A percentile compares a stretch with the other conserved stretches of the same genome.
Conservation (phyloP, 2,329 filamentous ascomycete genomes). For the Mollisia scopiformis region DNA sequence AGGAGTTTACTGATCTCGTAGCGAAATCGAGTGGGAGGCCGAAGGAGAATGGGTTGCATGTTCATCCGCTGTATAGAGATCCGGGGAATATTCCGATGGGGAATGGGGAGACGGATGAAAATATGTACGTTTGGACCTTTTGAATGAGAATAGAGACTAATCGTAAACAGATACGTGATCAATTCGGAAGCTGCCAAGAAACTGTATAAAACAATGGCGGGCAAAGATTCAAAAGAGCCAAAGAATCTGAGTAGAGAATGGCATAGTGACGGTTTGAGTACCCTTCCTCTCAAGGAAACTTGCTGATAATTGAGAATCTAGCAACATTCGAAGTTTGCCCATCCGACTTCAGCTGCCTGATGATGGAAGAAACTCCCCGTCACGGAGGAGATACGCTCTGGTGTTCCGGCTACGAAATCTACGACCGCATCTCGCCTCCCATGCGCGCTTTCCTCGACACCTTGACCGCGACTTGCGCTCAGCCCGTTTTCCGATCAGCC, state of each 20-base stretch:
- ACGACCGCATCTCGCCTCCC: slow-evolving; percentile 60
- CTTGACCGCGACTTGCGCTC: slow-evolving; percentile 55
- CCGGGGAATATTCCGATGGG: slow-evolving; percentile 42
- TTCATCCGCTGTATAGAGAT: slow-evolving; percentile 44
- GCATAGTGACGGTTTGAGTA: slow-evolving; percentile 39
- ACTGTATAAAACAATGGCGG: slow-evolving; percentile 47
- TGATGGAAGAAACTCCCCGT: slow-evolving; percentile 45
- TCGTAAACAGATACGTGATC: slow-evolving; percentile 46
- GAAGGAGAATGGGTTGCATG: slow-evolving; percentile 54
- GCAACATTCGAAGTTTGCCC: slow-evolving; percentile 48
- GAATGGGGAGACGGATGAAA: slow-evolving; percentile 40
- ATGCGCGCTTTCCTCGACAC: slow-evolving; percentile 59
- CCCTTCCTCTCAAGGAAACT: slow-evolving; percentile 9
- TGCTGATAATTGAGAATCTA: slow-evolving; percentile 25
- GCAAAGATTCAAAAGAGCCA: slow-evolving; percentile 33
- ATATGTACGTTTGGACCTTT: slow-evolving; percentile 35
- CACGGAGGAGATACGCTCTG: slow-evolving; percentile 63
- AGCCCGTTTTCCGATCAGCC: slow-evolving; percentile 51
- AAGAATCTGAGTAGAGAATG: slow-evolving; percentile 39
- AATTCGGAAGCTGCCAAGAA: slow-evolving; percentile 56
- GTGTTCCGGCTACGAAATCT: slow-evolving; percentile 61
- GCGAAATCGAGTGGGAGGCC: slow-evolving; percentile 60
- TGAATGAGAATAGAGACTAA: neutral
- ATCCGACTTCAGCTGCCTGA: slow-evolving; percentile 49
- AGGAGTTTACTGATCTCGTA: slow-evolving; percentile 53